These are phyloP conservation scores for Barnettozyma salicaria DNA, from an alignment of 805 yeast species.

Conservation along the genomic window DNA sequence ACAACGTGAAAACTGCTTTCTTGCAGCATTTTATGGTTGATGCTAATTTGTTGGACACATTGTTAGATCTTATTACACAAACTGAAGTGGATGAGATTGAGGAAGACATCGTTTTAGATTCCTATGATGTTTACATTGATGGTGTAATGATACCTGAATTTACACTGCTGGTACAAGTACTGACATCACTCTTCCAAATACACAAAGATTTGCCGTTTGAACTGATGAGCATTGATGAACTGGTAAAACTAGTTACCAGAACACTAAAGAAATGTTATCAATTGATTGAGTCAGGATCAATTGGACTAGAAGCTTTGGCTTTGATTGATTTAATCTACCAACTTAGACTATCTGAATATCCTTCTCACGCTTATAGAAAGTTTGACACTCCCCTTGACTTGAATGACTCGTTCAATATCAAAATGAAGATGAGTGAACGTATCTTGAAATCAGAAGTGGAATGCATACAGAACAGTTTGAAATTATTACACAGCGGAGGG, in stretches of 20 bases:
- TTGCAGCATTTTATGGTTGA: conserved; percentile 17
- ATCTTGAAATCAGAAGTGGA: conserved; percentile 52
- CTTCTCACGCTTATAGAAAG: conserved; percentile 31
- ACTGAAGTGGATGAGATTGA: conserved; percentile 33
- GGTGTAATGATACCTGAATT: conserved; percentile 60
- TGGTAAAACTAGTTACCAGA: conserved; percentile 37
- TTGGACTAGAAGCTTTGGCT: conserved; percentile 35
- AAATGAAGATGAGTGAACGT: conserved; percentile 42
- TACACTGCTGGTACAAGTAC: conserved; percentile 45
- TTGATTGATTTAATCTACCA: conserved; percentile 26
- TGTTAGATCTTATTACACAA: conserved; percentile 27
- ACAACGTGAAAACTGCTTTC: conserved; percentile 35
- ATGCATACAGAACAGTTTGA: conserved; percentile 39
- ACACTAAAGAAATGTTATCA: conserved; percentile 56
- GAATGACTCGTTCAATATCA: conserved; percentile 16
- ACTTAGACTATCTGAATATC: conserved; percentile 41
- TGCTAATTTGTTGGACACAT: conserved; percentile 29
- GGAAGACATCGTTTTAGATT: conserved; percentile 41
- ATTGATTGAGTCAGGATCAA: conserved; percentile 40
- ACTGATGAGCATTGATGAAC: conserved; percentile 11
- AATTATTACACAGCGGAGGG: conserved; percentile 20
- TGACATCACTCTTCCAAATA: conserved; percentile 32
- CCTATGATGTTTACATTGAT: conserved; percentile 55
- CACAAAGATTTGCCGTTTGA: conserved; percentile 22
- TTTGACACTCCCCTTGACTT: conserved; percentile 15